Evolutionary conservation across 306 rosid genomes (phyloP).

Genomic region (Carpinus viminea): DNA sequence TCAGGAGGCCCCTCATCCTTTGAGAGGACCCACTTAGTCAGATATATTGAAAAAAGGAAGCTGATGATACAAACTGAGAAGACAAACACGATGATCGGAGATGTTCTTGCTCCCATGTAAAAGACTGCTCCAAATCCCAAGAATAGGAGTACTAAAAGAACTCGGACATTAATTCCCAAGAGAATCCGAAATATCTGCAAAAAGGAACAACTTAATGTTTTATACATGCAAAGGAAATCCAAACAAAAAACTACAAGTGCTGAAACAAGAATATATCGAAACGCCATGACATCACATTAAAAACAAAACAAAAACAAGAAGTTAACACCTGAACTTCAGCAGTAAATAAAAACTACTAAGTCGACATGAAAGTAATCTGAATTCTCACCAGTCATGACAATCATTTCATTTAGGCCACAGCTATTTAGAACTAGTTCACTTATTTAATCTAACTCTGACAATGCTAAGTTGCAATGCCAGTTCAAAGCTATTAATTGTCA

Average conservation of each 20-base stretch:
- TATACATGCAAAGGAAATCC: constrained; percentile 10
- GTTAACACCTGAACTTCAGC: background rate
- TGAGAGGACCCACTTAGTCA: constrained; percentile 91
- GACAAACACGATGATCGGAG: constrained; percentile 88
- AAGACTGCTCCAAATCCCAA: constrained; percentile 73
- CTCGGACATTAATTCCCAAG: constrained; percentile 70
- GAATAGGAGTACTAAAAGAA: constrained; percentile 61
- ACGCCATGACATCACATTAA: background rate
- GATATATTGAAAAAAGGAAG: constrained; percentile 77
- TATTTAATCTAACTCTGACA: background rate
- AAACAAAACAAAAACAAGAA: background rate
- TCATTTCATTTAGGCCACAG: background rate
- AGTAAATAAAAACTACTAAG: background rate
- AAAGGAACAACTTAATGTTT: constrained; percentile 20
- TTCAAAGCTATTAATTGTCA: background rate
- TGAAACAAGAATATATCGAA: background rate
- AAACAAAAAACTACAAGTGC: background rate
- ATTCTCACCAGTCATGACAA: background rate
- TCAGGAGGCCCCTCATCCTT: constrained; percentile 99
- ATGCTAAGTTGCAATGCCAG: background rate
- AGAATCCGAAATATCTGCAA: constrained; percentile 82
- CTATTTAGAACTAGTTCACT: background rate
- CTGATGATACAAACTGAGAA: constrained; percentile 83
- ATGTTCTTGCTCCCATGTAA: constrained; percentile 84
- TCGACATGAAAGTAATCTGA: background rate